phyloP scores from a whole-genome alignment of 352 stramenopile species.

The Globisporangium spiculum region DNA sequence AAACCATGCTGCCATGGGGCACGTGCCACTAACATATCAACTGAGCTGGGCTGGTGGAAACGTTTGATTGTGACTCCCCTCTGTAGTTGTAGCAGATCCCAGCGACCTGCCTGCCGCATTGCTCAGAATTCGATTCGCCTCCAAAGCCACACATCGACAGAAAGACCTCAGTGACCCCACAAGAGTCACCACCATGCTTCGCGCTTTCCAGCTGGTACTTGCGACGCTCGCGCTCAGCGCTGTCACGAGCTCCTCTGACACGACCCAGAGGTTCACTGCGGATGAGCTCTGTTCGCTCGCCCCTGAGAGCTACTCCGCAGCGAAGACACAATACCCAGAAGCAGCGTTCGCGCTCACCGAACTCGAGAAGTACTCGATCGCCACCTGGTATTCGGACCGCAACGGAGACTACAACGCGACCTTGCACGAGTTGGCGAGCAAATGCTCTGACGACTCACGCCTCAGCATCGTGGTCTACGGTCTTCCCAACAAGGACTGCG shows the following conservation, averaged over 20 bases:
- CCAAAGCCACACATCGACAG: not conserved
- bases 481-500: constrained; percentile 69
- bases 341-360: constrained; percentile 24
- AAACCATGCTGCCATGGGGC: no score
- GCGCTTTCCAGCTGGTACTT: not conserved
- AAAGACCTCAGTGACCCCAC: not conserved
- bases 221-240: not conserved
- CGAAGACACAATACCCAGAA: not conserved
- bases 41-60: no score
- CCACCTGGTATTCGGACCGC: not conserved
- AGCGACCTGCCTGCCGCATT: not conserved
- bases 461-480: constrained; percentile 64
- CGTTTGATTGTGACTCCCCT: no score
- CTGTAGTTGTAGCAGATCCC: not conserved
- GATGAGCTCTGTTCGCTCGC: not conserved
- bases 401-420: not conserved
- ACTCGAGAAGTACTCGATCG: constrained; percentile 28
- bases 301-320: not conserved
- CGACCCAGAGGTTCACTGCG: not conserved
- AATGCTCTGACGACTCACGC: constrained; percentile 21
- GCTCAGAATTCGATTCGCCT: not conserved
- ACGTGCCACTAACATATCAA: no score
- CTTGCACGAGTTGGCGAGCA: not conserved
- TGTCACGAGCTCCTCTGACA: not conserved
- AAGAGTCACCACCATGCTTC: not conserved